phyloP scores from a whole-genome alignment of 306 rosid genomes.

The Malus fusca region DNA sequence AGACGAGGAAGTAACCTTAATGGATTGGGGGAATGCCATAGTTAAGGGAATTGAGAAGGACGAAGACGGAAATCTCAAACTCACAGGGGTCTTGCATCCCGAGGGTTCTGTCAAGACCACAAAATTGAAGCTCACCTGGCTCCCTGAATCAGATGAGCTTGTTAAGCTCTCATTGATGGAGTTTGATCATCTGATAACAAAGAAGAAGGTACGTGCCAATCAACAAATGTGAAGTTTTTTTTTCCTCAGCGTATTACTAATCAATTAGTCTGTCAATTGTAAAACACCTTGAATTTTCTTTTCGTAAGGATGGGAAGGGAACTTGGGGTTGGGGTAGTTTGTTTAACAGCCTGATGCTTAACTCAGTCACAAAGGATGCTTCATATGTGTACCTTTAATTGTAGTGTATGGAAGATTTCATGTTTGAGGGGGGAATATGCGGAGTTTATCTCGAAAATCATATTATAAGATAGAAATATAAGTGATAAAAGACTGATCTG shows the following conservation, averaged over 20 bases:
- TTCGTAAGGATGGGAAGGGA: not conserved
- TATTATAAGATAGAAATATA: too few species aligned
- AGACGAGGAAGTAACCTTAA: slow-evolving; percentile 79
- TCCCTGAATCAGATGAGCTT: slow-evolving; percentile 67
- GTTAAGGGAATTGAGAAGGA: slow-evolving; percentile 62
- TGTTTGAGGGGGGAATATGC: not conserved
- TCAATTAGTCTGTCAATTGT: not conserved
- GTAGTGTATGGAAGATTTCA: not conserved
- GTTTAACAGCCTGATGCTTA: not conserved
- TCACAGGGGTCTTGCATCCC: slow-evolving; percentile 75
- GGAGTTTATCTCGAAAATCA: too few species aligned
- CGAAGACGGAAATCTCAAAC: slow-evolving; percentile 55
- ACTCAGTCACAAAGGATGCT: not conserved
- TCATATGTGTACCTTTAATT: not conserved
- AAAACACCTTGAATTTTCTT: not conserved
- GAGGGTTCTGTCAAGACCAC: slow-evolving; percentile 93
- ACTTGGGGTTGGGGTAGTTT: not conserved
- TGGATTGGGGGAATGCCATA: slow-evolving; percentile 98
- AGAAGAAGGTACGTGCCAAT: slow-evolving; percentile 70
- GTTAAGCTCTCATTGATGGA: slow-evolving; percentile 66
- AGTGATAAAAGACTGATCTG: too few species aligned
- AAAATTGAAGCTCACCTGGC: slow-evolving; percentile 88
- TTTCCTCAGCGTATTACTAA: not conserved
- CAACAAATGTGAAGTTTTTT: not conserved
- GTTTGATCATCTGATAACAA: slow-evolving; percentile 79